These are phyloP conservation scores for Blastobotrys proliferans DNA, from an alignment of 1,139 yeast genomes.

Conservation along the genomic window DNA sequence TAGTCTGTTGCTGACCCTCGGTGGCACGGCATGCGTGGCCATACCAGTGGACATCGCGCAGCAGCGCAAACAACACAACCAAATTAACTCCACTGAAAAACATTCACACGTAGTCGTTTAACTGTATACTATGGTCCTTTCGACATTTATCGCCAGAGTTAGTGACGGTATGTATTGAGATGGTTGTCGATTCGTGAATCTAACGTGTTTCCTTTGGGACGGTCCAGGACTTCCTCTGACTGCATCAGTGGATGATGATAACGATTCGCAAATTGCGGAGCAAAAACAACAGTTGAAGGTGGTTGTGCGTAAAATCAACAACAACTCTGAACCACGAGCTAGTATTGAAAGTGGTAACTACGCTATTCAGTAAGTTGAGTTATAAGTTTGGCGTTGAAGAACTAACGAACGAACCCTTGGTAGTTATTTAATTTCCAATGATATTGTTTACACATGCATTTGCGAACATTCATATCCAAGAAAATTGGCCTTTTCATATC, in stretches of 20 bases:
- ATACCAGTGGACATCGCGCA: too few species aligned
- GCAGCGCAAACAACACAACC: too few species aligned
- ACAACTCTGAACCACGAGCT: constrained; percentile 80
- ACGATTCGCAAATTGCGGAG: constrained; percentile 50
- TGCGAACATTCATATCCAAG: constrained; percentile 79
- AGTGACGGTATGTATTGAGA: constrained; percentile 32
- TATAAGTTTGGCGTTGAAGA: not conserved
- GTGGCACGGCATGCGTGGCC: too few species aligned
- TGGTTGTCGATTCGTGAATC: not conserved
- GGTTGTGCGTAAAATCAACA: constrained; percentile 69
- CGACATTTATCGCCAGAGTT: constrained; percentile 29
- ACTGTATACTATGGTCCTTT: constrained; percentile 30
- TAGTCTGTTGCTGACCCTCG: too few species aligned
- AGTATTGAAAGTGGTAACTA: constrained; percentile 74
- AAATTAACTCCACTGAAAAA: too few species aligned
- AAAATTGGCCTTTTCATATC: constrained; percentile 82
- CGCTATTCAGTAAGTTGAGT: constrained; percentile 53
- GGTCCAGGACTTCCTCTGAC: constrained; percentile 72
- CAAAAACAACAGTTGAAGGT: constrained; percentile 84
- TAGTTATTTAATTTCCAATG: constrained; percentile 55
- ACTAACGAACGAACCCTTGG: not conserved
- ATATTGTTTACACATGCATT: constrained; percentile 71
- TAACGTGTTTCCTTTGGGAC: not conserved
- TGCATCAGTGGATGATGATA: constrained; percentile 88
- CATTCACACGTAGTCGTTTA: too few species aligned